A percentile compares a stretch with the other conserved stretches of the same genome.
Evolutionary conservation across 768 basidiomycete species (phyloP).

Genomic region (Chiua virens): DNA sequence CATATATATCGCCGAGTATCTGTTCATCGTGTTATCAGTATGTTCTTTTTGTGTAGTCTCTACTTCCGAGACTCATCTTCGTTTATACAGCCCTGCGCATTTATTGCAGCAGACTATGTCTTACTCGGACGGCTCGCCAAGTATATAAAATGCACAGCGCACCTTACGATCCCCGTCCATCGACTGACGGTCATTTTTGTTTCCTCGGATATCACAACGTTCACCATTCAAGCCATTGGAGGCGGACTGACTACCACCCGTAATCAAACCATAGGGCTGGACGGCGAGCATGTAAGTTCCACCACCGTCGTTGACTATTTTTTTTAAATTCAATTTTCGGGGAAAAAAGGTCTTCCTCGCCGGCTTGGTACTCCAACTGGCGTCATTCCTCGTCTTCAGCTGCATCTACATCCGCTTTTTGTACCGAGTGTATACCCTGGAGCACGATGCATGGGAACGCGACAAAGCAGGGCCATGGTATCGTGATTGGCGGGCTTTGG

Average conservation of each 20-base stretch:
- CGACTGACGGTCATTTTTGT: conserved; percentile 60
- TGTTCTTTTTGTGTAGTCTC: conserved; percentile 9
- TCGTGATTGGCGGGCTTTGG: conserved; percentile 60
- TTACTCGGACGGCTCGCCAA: conserved; percentile 61
- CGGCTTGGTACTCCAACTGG: conserved; percentile 55
- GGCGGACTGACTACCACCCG: conserved; percentile 4
- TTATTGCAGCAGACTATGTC: conserved; percentile 69
- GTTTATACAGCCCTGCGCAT: conserved; percentile 60
- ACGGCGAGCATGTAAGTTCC: conserved; percentile 38
- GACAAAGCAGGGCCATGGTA: conserved; percentile 45
- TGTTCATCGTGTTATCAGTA: conserved; percentile 60
- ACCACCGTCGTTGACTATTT: not conserved
- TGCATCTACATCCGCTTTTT: conserved; percentile 48
- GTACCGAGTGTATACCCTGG: conserved; percentile 42
- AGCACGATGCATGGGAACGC: conserved; percentile 36
- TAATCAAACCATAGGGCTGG: conserved; percentile 15
- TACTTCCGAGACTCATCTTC: not conserved
- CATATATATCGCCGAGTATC: conserved; percentile 55
- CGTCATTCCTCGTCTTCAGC: conserved; percentile 52
- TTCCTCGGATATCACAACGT: conserved; percentile 61
- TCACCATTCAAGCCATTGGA: conserved; percentile 57
- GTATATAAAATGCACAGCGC: conserved; percentile 45
- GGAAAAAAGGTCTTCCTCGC: conserved; percentile 51
- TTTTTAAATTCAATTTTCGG: conserved; percentile 38
- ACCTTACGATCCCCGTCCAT: conserved; percentile 48